Evolutionary conservation across 495 filamentous ascomycete species (phyloP).

Genomic region (Neurospora tetrasperma): DNA sequence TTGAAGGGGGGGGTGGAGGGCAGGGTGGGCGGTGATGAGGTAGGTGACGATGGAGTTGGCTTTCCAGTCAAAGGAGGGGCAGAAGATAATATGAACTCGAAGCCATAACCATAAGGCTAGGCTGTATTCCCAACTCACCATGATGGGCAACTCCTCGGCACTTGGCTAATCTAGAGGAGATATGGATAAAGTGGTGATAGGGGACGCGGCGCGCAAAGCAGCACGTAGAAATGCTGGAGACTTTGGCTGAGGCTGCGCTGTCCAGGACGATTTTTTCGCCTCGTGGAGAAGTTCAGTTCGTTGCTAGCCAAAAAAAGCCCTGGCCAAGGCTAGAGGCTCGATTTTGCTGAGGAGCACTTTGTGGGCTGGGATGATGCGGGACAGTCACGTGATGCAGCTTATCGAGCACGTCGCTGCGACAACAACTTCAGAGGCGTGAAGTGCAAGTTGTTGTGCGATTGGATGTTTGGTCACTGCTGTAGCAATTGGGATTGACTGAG

Average conservation of each 20-base stretch:
- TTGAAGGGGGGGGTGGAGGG: background rate
- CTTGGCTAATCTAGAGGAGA: slow-evolving; percentile 22
- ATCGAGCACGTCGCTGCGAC: background rate
- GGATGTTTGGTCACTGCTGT: background rate
- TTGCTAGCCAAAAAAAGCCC: slow-evolving; percentile 14
- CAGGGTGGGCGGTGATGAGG: slow-evolving; percentile 3
- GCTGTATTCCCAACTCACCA: slow-evolving; percentile 20
- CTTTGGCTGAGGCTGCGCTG: slow-evolving; percentile 20
- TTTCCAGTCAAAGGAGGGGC: slow-evolving; percentile 3
- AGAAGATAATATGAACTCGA: background rate
- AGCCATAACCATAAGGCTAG: background rate
- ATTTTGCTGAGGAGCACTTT: slow-evolving; percentile 16
- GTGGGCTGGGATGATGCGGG: slow-evolving; percentile 20
- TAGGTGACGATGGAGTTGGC: slow-evolving; percentile 5
- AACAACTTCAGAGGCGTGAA: background rate
- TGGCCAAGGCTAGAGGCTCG: slow-evolving; percentile 15
- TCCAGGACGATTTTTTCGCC: slow-evolving; percentile 25
- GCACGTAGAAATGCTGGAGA: slow-evolving; percentile 22
- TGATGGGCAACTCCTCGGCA: slow-evolving; percentile 33
- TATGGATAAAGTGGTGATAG: slow-evolving; percentile 3
- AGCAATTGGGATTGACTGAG: background rate
- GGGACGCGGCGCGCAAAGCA: slow-evolving; percentile 19
- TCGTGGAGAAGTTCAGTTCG: slow-evolving; percentile 20
- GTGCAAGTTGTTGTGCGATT: background rate
- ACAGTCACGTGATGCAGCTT: slow-evolving; percentile 20